Evolutionary conservation across 306 rosid genomes (phyloP).

Genomic region (Ceratonia siliqua): DNA sequence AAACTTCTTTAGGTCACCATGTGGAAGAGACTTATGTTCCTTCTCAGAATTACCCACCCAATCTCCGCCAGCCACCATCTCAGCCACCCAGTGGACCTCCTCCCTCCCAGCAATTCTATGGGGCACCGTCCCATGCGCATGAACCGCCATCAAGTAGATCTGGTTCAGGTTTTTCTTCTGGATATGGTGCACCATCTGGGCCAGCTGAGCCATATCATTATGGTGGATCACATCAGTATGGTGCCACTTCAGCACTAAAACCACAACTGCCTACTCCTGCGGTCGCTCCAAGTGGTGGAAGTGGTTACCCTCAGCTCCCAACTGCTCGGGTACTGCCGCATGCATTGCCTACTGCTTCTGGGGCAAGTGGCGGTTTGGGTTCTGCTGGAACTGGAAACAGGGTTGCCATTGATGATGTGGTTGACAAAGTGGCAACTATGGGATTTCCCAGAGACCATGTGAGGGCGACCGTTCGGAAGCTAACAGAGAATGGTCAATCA

Average conservation of each 20-base stretch:
- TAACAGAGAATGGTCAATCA: slow-evolving; percentile 84
- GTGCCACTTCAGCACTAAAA: slow-evolving; percentile 45
- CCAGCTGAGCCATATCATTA: slow-evolving; percentile 64
- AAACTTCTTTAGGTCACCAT: slow-evolving; percentile 64
- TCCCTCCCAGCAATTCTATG: slow-evolving; percentile 66
- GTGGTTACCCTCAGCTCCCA: slow-evolving; percentile 83
- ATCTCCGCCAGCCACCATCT: slow-evolving; percentile 58
- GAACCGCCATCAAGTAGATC: slow-evolving; percentile 67
- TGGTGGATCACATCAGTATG: slow-evolving; percentile 67
- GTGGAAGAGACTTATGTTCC: slow-evolving; percentile 71
- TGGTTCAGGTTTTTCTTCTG: slow-evolving; percentile 61
- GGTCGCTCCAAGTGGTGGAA: slow-evolving; percentile 56
- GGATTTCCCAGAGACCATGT: slow-evolving; percentile 88
- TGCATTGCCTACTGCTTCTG: slow-evolving; percentile 73
- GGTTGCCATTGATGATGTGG: slow-evolving; percentile 75
- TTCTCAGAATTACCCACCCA: slow-evolving; percentile 69
- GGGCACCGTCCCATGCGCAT: slow-evolving; percentile 49
- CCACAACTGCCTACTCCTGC: slow-evolving; percentile 54
- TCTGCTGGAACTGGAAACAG: slow-evolving; percentile 66
- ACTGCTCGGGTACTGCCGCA: slow-evolving; percentile 77
- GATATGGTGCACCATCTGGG: slow-evolving; percentile 58
- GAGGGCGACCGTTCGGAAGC: slow-evolving; percentile 77
- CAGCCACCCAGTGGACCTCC: slow-evolving; percentile 66
- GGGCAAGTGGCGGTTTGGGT: slow-evolving; percentile 55
- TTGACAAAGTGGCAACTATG: slow-evolving; percentile 77